Evolutionary conservation across 164 flowering plant species (phyloP), one percentile per base, ranked within the genome.

Genomic region (Tetracentron sinense): DNA sequence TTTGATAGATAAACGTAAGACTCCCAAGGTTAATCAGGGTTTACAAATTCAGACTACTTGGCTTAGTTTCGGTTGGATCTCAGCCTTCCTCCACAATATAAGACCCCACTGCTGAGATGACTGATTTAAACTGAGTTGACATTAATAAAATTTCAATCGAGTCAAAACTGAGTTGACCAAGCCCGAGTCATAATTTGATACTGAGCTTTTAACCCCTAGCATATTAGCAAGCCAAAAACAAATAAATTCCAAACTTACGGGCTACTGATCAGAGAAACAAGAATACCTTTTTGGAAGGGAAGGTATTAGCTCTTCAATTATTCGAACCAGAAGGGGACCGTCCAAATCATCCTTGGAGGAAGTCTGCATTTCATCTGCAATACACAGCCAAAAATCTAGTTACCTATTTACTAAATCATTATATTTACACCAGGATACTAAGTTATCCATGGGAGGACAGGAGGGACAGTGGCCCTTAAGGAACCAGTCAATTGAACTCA

Each of bases 261-360:
- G 11, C 22, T 11, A 1, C 10, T 38, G 15, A 16, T 1, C 6
- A 31, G 47, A 46, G 20, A 46, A 49, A 53, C 25, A 61, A 61
- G 2, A 16, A 26, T 54, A 69, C 67, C 72, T 62, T 33, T 69
- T 56, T 27, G 67, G 63, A 49, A 69, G 56, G 31, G 67, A 63
- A 48, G 72, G 67, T 46, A 58, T 27, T 30, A 58, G 54, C 59
- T 63, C 72, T 58, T 69, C 48, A 25, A 63, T 63, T 57, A 55
- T 67, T 53, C 46, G 55, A 44, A 69, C 53, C 29, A 69, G 54
- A 42, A 52, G 27, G 17, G 44, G 17, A 26, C 72, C 57, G 29
- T 27, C 48, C 17, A 11, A 23, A 54, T 54, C 67, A 10, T 62
- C 72, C 26, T 28, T 42, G 29, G 58, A 38, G 42, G 46, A 52